Conservation (phyloP, 805 yeast species). For the Candida ipomoeae region DNA sequence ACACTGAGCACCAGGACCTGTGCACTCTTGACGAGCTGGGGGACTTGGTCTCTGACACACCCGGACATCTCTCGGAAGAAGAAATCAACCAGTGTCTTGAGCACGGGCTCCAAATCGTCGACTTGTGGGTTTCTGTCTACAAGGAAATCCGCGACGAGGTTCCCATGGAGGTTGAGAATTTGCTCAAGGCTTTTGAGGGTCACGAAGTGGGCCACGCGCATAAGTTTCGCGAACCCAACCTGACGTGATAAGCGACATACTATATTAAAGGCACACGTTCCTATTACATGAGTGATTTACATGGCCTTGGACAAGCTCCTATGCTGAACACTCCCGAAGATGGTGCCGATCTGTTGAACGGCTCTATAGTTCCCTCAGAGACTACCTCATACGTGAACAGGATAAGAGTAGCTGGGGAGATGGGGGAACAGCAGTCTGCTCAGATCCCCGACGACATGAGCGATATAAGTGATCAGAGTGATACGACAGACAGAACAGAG, state of each 20-base stretch:
- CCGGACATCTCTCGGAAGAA: not conserved
- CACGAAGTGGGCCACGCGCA: not conserved
- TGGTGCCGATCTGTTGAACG: not conserved
- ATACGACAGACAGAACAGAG: no score
- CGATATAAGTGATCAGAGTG: no score
- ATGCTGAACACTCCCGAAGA: no score
- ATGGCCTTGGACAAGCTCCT: not conserved
- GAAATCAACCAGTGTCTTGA: not conserved
- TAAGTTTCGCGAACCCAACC: slow-evolving; percentile 5
- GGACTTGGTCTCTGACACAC: not conserved
- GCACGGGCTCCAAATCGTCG: not conserved
- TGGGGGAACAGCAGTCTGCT: not conserved
- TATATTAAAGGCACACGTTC: not conserved
- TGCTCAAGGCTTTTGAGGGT: not conserved
- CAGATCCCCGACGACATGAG: not conserved
- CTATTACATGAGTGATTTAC: not conserved
- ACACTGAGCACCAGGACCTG: not conserved
- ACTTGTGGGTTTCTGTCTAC: slow-evolving; percentile 7
- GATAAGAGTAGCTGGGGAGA: not conserved
- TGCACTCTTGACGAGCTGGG: not conserved
- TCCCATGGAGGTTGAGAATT: slow-evolving; percentile 3
- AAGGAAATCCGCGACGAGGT: slow-evolving; percentile 4
- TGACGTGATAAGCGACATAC: not conserved
- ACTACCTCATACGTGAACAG: no score
- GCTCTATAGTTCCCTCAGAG: no score